Conservation (phyloP, 2,329 filamentous ascomycete species). For the Davidsoniella virescens region DNA sequence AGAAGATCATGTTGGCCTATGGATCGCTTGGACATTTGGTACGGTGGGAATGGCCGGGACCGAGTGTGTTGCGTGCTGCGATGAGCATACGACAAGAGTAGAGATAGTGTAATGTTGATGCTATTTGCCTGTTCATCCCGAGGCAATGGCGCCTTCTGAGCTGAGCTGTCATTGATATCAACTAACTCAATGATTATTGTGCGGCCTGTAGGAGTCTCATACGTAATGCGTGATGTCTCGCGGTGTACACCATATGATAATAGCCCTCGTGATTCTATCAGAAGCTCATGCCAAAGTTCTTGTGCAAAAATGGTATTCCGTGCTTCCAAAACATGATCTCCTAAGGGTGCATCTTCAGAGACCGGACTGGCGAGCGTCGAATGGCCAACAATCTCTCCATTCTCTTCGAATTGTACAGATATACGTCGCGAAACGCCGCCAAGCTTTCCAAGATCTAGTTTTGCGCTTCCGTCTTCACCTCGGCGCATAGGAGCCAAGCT, state of each 20-base stretch:
- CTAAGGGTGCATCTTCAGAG: constrained; percentile 39
- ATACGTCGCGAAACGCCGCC: constrained; percentile 41
- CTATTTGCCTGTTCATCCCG: constrained; percentile 44
- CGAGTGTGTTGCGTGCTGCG: constrained; percentile 55
- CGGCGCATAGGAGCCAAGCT: constrained; percentile 71
- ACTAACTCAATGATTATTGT: constrained; percentile 51
- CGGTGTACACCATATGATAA: constrained; percentile 54
- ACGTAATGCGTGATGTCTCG: constrained; percentile 39
- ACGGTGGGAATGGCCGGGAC: constrained; percentile 35
- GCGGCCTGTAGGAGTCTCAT: constrained; percentile 36
- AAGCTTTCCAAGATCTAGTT: constrained; percentile 48
- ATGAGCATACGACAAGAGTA: constrained; percentile 67
- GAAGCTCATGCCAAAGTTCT: constrained; percentile 82
- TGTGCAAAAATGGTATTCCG: constrained; percentile 67
- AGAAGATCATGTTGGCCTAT: constrained; percentile 33
- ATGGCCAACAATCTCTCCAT: constrained; percentile 41
- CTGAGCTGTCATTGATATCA: constrained; percentile 29
- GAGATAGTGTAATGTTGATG: constrained; percentile 49
- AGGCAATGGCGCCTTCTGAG: constrained; percentile 20
- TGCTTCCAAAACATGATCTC: constrained; percentile 55
- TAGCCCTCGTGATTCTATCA: constrained; percentile 61
- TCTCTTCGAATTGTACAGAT: constrained; percentile 45
- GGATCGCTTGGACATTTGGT: constrained; percentile 22
- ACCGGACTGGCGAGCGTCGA: constrained; percentile 29
- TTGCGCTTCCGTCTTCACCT: constrained; percentile 55